These are phyloP conservation scores for Xylaria digitata DNA, from an alignment of 2,329 filamentous ascomycete genomes.

Conservation along the genomic window DNA sequence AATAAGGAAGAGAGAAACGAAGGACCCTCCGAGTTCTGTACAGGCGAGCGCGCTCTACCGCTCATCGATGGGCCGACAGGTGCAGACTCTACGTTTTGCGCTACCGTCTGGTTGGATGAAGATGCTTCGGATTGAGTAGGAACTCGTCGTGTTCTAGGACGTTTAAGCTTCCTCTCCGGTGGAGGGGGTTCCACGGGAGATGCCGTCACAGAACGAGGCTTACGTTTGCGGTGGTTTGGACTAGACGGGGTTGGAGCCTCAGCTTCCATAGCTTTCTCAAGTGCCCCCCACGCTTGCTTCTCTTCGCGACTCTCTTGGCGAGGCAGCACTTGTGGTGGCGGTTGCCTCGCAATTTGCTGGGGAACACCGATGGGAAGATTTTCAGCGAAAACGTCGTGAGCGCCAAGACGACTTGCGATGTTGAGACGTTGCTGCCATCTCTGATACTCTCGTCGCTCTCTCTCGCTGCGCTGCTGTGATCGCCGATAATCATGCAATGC, in stretches of 20 bases:
- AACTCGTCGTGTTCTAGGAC: slow-evolving; percentile 81
- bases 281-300: slow-evolving; percentile 86
- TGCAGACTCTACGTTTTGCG: slow-evolving; percentile 39
- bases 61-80: slow-evolving; percentile 24
- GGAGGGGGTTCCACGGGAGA: slow-evolving; percentile 76
- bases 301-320: slow-evolving; percentile 80
- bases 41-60: slow-evolving; percentile 41
- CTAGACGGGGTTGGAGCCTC: slow-evolving; percentile 59
- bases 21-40: slow-evolving; percentile 61
- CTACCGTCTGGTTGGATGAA: slow-evolving; percentile 49
- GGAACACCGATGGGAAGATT: slow-evolving; percentile 68
- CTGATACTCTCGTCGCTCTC: slow-evolving; percentile 67
- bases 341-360: slow-evolving; percentile 67
- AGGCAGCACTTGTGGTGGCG: slow-evolving; percentile 65
- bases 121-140: slow-evolving; percentile 62
- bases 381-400: slow-evolving; percentile 76
- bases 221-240: slow-evolving; percentile 76
- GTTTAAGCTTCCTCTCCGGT: slow-evolving; percentile 85
- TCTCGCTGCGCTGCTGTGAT: slow-evolving; percentile 65
- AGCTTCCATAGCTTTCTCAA: slow-evolving; percentile 83
- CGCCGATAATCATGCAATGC: slow-evolving; percentile 64
- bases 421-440: slow-evolving; percentile 87
- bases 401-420: slow-evolving; percentile 83
- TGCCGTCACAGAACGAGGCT: slow-evolving; percentile 74
- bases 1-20: slow-evolving; percentile 89